Evolutionary conservation across 345 rosid genomes (phyloP).

Genomic region (Salix koriyanagi): DNA sequence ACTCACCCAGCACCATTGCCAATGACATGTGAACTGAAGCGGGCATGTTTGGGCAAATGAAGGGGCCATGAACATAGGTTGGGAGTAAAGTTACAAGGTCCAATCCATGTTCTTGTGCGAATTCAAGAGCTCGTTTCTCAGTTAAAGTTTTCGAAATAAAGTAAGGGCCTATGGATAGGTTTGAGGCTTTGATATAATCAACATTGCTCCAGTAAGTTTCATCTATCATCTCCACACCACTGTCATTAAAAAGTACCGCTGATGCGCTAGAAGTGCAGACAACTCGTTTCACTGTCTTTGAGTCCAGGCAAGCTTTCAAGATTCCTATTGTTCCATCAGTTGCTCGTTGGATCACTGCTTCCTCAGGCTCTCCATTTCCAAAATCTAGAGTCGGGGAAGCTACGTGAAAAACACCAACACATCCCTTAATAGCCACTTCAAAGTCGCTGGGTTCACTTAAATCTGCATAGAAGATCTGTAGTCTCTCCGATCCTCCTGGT

Average conservation of each 20-base stretch:
- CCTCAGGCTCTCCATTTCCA: conserved; percentile 41
- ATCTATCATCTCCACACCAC: conserved; percentile 14
- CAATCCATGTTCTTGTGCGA: conserved; percentile 26
- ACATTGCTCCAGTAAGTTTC: conserved; percentile 38
- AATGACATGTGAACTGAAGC: conserved; percentile 13
- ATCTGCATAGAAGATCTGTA: conserved; percentile 31
- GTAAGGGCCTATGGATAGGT: background rate
- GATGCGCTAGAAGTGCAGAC: conserved; percentile 61
- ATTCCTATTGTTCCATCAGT: conserved; percentile 50
- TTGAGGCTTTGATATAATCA: conserved; percentile 1
- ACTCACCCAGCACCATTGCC: conserved; percentile 28
- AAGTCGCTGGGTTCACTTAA: conserved; percentile 29
- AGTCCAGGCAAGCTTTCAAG: conserved; percentile 43
- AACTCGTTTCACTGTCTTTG: conserved; percentile 54
- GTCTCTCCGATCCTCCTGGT: conserved; percentile 50
- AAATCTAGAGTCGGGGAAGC: conserved; percentile 24
- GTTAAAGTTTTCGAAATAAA: conserved; percentile 26
- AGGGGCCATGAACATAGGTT: conserved; percentile 33
- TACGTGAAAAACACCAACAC: conserved; percentile 31
- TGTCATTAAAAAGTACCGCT: background rate
- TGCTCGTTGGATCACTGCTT: conserved; percentile 40
- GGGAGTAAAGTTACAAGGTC: conserved; percentile 40
- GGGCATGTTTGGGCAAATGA: conserved; percentile 29
- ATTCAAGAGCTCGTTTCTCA: conserved; percentile 33
- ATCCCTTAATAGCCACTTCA: conserved; percentile 17